Percentiles rank a stretch among this genome's conserved stretches.
These are phyloP conservation scores for Pichia thaimueangensis DNA, from an alignment of 805 yeast genomes.

Conservation along the genomic window DNA sequence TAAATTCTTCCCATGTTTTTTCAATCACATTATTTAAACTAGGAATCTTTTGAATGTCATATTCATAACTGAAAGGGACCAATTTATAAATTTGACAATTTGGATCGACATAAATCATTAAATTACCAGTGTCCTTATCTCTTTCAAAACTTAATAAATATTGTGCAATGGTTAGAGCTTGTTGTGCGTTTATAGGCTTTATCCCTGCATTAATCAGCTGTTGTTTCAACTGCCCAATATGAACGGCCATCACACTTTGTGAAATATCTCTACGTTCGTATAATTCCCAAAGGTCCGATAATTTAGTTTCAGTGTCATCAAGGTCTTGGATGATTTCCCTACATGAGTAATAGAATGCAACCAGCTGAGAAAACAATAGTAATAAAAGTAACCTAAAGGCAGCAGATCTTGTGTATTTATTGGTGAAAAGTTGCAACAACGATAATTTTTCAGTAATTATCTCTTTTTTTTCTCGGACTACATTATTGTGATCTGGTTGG, in stretches of 20 bases:
- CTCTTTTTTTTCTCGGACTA: no score
- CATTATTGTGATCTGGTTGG: no score
- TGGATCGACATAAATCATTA: slow-evolving; percentile 15
- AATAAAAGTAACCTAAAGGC: not conserved
- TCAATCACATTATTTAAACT: slow-evolving; percentile 1
- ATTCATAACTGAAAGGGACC: slow-evolving; percentile 20
- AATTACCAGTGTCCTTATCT: slow-evolving; percentile 13
- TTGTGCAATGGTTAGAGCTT: slow-evolving; percentile 13
- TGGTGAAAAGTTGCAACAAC: slow-evolving; percentile 4
- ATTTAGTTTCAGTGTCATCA: slow-evolving; percentile 7
- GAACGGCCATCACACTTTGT: slow-evolving; percentile 21
- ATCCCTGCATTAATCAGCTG: slow-evolving; percentile 16
- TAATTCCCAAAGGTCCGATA: slow-evolving; percentile 9
- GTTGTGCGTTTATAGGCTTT: slow-evolving; percentile 13
- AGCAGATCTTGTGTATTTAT: slow-evolving; percentile 4
- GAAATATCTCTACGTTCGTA: slow-evolving; percentile 19
- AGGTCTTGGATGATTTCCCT: slow-evolving; percentile 3
- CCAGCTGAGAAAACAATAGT: not conserved
- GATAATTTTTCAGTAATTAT: not conserved
- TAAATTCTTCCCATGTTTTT: slow-evolving; percentile 5
- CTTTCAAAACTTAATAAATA: slow-evolving; percentile 13
- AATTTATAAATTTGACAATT: slow-evolving; percentile 10
- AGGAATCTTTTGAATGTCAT: slow-evolving; percentile 10
- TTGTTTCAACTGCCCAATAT: slow-evolving; percentile 17
- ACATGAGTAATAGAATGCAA: not conserved